These are phyloP conservation scores for Arctostaphylos glauca DNA, from an alignment of 148 eudicot genomes.

Conservation along the genomic window DNA sequence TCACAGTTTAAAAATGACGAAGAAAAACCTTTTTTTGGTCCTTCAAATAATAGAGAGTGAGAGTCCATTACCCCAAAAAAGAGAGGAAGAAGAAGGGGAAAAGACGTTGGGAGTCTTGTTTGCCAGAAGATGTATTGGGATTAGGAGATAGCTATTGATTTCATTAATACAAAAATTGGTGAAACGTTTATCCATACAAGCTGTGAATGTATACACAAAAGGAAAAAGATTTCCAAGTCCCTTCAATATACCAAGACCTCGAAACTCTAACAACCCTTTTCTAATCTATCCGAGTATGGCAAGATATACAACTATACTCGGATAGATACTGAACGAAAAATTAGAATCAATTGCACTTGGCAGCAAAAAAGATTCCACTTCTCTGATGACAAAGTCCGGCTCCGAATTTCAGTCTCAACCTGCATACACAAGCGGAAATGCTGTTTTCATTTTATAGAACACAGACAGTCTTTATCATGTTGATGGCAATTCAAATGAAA, in stretches of 20 bases:
- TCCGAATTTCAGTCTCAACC: conserved; percentile 24
- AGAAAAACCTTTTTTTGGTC: too few species aligned
- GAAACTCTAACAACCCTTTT: background rate
- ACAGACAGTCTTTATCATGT: background rate
- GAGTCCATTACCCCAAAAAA: background rate
- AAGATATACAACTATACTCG: background rate
- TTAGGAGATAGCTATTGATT: background rate
- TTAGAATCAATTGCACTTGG: background rate
- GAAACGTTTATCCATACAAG: conserved; percentile 5
- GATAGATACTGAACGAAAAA: background rate
- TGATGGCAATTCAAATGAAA: background rate
- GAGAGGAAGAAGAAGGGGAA: too few species aligned
- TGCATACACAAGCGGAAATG: conserved; percentile 12
- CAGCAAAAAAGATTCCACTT: conserved; percentile 12
- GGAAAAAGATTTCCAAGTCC: background rate
- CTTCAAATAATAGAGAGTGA: too few species aligned
- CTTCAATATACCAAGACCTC: conserved; percentile 18
- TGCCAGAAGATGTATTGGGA: background rate
- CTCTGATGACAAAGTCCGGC: background rate
- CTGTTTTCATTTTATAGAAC: background rate
- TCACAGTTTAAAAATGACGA: too few species aligned
- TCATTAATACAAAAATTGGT: conserved; percentile 12
- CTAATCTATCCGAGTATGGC: background rate
- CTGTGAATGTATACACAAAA: conserved; percentile 5
- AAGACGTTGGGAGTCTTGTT: too few species aligned